These are phyloP conservation scores for Elsinoe arachidis DNA, from an alignment of 2,329 filamentous ascomycete genomes.

Conservation along the genomic window DNA sequence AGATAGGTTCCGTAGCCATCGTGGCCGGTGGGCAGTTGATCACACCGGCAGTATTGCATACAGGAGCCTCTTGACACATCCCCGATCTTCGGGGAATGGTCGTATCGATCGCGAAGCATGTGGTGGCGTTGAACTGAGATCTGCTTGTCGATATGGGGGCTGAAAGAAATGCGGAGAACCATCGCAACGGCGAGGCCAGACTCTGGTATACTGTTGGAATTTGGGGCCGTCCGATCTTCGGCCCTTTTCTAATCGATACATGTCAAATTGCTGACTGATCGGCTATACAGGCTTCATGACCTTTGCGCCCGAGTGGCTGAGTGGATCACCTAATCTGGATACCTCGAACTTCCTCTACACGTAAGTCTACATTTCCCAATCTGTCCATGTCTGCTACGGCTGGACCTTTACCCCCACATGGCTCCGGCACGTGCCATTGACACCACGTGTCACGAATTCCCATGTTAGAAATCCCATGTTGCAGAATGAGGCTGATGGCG, in stretches of 20 bases:
- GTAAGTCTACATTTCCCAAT: slow-evolving; percentile 25
- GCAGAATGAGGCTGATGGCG: background rate
- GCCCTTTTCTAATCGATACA: background rate
- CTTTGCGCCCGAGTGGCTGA: slow-evolving; percentile 57
- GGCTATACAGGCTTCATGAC: slow-evolving; percentile 48
- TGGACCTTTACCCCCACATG: background rate
- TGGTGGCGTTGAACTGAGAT: background rate
- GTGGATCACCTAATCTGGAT: slow-evolving; percentile 48
- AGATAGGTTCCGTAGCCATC: too few species aligned
- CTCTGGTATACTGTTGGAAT: background rate
- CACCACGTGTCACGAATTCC: too few species aligned
- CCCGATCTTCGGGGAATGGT: background rate
- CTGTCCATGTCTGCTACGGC: background rate
- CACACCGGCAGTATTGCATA: background rate
- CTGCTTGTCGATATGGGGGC: too few species aligned
- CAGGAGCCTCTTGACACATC: background rate
- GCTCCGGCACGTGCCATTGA: background rate
- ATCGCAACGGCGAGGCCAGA: background rate
- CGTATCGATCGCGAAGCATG: background rate
- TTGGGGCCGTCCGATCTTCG: background rate
- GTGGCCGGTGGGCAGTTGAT: background rate
- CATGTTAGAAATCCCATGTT: background rate
- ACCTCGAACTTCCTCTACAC: slow-evolving; percentile 53
- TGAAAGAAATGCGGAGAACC: background rate
- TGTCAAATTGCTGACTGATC: slow-evolving; percentile 13